These are phyloP conservation scores for Umbelopsis isabellina DNA, from an alignment of 192 early-diverging fungal genomes.

Conservation along the genomic window DNA sequence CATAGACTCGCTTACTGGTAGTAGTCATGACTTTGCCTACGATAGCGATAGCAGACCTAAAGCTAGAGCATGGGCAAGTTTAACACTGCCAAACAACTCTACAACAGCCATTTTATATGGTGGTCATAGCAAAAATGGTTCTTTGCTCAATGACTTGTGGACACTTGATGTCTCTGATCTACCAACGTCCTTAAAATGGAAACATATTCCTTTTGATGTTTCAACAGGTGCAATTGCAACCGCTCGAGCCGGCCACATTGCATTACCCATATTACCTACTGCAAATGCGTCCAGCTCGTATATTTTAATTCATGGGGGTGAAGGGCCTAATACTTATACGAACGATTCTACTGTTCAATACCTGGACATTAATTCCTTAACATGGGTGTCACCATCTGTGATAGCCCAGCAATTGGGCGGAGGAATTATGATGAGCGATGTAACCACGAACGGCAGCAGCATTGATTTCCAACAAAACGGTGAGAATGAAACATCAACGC, in stretches of 20 bases:
- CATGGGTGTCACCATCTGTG: constrained; percentile 5
- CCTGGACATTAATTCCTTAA: neutral
- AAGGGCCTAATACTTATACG: neutral
- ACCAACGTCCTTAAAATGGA: neutral
- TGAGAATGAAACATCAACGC: neutral
- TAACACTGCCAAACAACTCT: neutral
- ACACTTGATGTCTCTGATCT: constrained; percentile 18
- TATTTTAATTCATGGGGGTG: neutral
- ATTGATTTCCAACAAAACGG: neutral
- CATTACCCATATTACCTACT: neutral
- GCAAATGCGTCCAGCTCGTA: neutral
- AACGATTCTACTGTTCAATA: constrained; percentile 8
- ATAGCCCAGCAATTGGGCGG: neutral
- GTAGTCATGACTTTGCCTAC: neutral
- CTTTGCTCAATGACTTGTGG: constrained; percentile 12
- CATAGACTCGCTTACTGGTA: neutral
- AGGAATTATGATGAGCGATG: neutral
- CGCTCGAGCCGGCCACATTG: constrained; percentile 4
- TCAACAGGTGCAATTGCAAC: neutral
- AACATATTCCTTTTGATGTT: neutral
- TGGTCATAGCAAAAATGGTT: neutral
- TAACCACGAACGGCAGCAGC: neutral
- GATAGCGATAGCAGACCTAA: neutral
- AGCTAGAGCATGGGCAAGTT: constrained; percentile 8
- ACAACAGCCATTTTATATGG: constrained; percentile 10